A percentile compares a stretch with the other conserved stretches of the same genome.
phyloP scores from a whole-genome alignment of 306 rosid species.

The Dryas alaskensis region DNA sequence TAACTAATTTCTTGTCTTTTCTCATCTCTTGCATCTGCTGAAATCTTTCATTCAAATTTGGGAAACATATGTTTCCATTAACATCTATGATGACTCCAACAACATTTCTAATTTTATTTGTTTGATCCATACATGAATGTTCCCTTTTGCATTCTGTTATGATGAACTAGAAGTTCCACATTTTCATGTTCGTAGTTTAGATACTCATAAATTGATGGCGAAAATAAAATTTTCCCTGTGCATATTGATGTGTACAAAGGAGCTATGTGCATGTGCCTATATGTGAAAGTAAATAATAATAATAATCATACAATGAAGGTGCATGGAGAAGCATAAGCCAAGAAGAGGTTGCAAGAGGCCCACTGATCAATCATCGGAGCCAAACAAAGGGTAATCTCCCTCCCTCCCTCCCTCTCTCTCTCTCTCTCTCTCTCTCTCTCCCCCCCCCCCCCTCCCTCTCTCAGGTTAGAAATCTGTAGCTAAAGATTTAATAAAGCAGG shows the following conservation, averaged over 20 bases:
- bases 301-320: not conserved
- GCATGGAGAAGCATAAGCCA: not conserved
- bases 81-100: not conserved
- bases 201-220: not conserved
- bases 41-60: not conserved
- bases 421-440: not conserved
- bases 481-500: not conserved
- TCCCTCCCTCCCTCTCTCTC: not conserved
- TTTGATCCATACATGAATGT: not conserved
- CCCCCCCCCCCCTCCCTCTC: not conserved
- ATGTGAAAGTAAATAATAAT: not conserved
- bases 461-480: not conserved
- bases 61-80: not conserved
- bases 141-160: not conserved
- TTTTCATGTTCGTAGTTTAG: not conserved
- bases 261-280: no score
- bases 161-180: not conserved
- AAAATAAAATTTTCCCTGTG: not conserved
- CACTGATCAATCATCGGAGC: not conserved
- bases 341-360: not conserved
- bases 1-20: constrained; percentile 11
- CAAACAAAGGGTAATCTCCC: not conserved
- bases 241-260: not conserved
- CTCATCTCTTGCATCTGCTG: not conserved
- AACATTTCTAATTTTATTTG: not conserved